Evolutionary conservation across 805 yeast genomes (phyloP).

Genomic region (Monosporozyma siamensis): DNA sequence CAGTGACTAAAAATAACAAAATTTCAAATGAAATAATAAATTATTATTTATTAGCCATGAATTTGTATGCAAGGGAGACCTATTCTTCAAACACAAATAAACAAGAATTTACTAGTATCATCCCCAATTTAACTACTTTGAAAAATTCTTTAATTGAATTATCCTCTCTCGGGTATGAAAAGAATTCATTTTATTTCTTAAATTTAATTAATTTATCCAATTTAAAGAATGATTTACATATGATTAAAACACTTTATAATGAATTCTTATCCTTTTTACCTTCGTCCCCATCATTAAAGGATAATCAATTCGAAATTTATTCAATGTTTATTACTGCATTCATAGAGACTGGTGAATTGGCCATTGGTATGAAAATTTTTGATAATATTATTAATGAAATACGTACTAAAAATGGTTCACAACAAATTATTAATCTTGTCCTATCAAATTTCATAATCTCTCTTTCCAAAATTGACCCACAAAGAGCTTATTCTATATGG

Average conservation of each 20-base stretch:
- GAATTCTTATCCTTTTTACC: constrained; percentile 26
- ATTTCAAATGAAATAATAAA: constrained; percentile 36
- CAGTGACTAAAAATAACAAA: constrained; percentile 36
- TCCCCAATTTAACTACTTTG: constrained; percentile 7
- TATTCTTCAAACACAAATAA: no score
- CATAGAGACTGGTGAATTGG: constrained; percentile 40
- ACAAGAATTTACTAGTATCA: no score
- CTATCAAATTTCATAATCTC: constrained; percentile 38
- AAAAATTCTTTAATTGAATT: constrained; percentile 6
- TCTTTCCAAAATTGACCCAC: constrained; percentile 28
- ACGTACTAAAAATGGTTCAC: constrained; percentile 29
- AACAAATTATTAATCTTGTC: constrained; percentile 32
- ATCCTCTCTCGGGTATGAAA: constrained; percentile 15
- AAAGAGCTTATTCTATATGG: constrained; percentile 32
- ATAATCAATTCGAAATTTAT: constrained; percentile 42
- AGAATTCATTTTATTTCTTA: constrained; percentile 32
- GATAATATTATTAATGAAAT: constrained; percentile 44
- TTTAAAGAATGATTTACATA: constrained; percentile 30
- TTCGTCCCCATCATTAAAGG: constrained; percentile 13
- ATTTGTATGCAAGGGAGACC: constrained; percentile 31
- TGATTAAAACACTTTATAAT: constrained; percentile 35
- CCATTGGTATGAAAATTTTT: constrained; percentile 46
- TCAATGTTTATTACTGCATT: constrained; percentile 44
- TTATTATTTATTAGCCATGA: constrained; percentile 38
- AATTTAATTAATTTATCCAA: constrained; percentile 35